Evolutionary conservation across 192 early-diverging fungal species (phyloP).

Genomic region (Rhizoclosmatium globosum): DNA sequence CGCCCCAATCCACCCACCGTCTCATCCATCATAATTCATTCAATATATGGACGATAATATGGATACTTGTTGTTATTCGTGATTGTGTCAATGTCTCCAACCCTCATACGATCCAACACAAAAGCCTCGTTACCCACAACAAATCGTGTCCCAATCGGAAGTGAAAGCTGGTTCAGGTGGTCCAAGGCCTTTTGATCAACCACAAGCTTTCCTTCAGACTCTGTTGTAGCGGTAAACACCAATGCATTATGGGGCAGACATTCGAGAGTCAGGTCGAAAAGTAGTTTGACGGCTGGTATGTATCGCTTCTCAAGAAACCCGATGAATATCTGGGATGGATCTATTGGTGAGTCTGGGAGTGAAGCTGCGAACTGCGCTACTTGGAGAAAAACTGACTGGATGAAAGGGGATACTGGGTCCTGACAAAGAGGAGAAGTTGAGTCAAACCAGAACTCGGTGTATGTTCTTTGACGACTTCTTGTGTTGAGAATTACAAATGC

Average conservation of each 20-base stretch:
- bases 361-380: not conserved
- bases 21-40: not conserved
- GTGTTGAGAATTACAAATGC: constrained; percentile 1
- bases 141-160: not conserved
- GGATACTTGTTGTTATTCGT: constrained; percentile 15
- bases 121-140: not conserved
- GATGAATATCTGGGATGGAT: not conserved
- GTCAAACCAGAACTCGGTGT: not conserved
- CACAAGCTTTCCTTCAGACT: not conserved
- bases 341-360: not conserved
- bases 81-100: not conserved
- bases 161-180: not conserved
- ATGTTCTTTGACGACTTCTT: not conserved
- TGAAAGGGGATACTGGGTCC: not conserved
- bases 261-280: not conserved
- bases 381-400: not conserved
- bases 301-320: not conserved
- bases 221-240: not conserved
- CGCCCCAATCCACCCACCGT: not conserved
- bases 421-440: not conserved
- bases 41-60: constrained; percentile 12
- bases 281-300: constrained; percentile 4
- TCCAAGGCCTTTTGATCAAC: not conserved
- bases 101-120: not conserved
- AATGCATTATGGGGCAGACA: constrained; percentile 8